Evolutionary conservation across 106 monocot genomes (phyloP), one percentile per base, ranked within the genome.

Genomic region (Narthecium ossifragum): DNA sequence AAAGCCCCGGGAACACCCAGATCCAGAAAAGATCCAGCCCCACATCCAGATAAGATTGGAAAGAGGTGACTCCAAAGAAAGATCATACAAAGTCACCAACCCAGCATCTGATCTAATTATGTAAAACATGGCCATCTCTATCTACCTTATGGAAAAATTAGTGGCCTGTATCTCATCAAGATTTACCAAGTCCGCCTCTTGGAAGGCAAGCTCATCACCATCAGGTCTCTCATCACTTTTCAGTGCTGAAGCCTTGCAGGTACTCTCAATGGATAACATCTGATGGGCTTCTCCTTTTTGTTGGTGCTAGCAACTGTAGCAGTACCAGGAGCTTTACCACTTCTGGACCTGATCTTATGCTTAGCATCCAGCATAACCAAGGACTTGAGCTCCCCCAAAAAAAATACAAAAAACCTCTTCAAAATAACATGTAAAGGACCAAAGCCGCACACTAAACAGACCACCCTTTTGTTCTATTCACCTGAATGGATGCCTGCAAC

Each of bases 121-220:
- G n/a, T n/a, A n/a, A n/a, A n/a, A n/a, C n/a, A n/a, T n/a, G n/a
- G n/a, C n/a, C n/a, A n/a, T n/a, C n/a, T n/a, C n/a, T n/a, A n/a
- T 6, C 70, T 64, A 87, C 87, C 87, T 82, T 55, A 87, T 87
- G 21, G 82, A 87, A 75, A 87, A 87, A 62, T 79, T 75, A 66
- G 65, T 52, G 36, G 31, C 59, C 14, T 75, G 78, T 67, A 41
- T 23, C 8, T 75, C 73, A 34, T 29, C 49, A 51, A 77, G 50
- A 28, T 25, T 72, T 36, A 30, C 40, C 51, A 57, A 46, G 61
- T 82, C 64, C 70, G 39, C 51, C 48, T 53, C 74, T 53, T 56
- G 47, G 31, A n/a, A 26, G 60, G 51, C 39, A 49, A 70, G 49
- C 53, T 27, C 58, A 24, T 63, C 77, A 64, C 54, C n/a, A n/a